Percentiles rank a stretch among this genome's conserved stretches.
Evolutionary conservation across 2,329 filamentous ascomycete genomes (phyloP).

Genomic region (Fusarium camptoceras): DNA sequence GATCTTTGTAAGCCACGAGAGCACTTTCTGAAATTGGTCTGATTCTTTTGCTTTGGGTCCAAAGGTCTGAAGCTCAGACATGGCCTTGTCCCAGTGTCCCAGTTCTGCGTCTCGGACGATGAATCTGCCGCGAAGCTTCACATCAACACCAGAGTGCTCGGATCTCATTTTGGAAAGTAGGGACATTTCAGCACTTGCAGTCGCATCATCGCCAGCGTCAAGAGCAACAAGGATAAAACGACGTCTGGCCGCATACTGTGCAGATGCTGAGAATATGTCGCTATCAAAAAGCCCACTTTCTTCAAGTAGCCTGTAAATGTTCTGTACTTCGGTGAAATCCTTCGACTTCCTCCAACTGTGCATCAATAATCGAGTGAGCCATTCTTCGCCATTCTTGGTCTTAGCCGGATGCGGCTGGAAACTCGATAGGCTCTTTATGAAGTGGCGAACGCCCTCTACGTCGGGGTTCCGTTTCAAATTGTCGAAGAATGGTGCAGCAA

Average conservation of each 20-base stretch:
- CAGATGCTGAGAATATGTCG: slow-evolving; percentile 25
- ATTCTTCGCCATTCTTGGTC: slow-evolving; percentile 29
- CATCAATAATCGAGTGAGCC: slow-evolving; percentile 42
- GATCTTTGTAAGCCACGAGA: slow-evolving; percentile 52
- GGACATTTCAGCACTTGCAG: slow-evolving; percentile 44
- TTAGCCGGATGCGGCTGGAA: slow-evolving; percentile 5
- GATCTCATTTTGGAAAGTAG: slow-evolving; percentile 38
- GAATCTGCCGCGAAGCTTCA: slow-evolving; percentile 46
- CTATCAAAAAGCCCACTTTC: slow-evolving; percentile 46
- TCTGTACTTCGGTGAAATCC: slow-evolving; percentile 39
- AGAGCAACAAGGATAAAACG: slow-evolving; percentile 45
- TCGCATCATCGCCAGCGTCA: slow-evolving; percentile 46
- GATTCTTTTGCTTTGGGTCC: slow-evolving; percentile 29
- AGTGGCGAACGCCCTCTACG: slow-evolving; percentile 24
- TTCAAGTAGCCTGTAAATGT: slow-evolving; percentile 47
- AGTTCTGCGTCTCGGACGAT: slow-evolving; percentile 46
- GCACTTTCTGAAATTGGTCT: slow-evolving; percentile 43
- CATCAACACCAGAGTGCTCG: slow-evolving; percentile 37
- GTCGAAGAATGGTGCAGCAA: slow-evolving; percentile 43
- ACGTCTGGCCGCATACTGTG: slow-evolving; percentile 48
- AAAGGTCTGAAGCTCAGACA: slow-evolving; percentile 40
- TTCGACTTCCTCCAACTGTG: slow-evolving; percentile 45
- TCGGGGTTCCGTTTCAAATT: slow-evolving; percentile 28
- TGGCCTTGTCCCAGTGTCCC: slow-evolving; percentile 46
- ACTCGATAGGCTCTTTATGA: slow-evolving; percentile 31